Evolutionary conservation across 2,329 filamentous ascomycete species (phyloP).

Genomic region (Lecanicillium sp.): DNA sequence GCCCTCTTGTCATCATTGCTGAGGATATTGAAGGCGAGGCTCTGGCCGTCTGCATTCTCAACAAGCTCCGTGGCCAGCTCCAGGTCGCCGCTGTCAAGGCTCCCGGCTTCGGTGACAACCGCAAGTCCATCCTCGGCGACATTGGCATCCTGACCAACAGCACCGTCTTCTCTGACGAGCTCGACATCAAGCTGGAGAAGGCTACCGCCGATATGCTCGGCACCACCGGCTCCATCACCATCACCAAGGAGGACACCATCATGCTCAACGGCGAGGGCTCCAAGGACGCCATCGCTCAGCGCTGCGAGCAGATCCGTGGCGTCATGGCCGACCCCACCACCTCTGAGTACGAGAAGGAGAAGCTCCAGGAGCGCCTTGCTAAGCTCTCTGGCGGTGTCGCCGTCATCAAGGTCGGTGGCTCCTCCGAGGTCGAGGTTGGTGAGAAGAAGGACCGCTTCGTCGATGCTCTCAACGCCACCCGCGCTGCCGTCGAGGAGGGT

Average conservation of each 20-base stretch:
- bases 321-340: slow-evolving; percentile 91
- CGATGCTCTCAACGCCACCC: slow-evolving; percentile 94
- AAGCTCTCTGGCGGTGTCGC: slow-evolving; percentile 99
- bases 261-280: slow-evolving; percentile 92
- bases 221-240: slow-evolving; percentile 95
- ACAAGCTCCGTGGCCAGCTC: slow-evolving; percentile 99
- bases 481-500: slow-evolving; percentile 96
- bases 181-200: slow-evolving; percentile 99
- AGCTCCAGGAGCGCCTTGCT: slow-evolving; percentile 98
- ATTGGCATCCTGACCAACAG: slow-evolving; percentile 92
- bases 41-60: slow-evolving; percentile 96
- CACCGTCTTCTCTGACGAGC: slow-evolving; percentile 96
- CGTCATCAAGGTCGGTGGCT: slow-evolving; percentile 97
- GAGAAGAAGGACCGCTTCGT: slow-evolving; percentile 99
- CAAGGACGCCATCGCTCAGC: slow-evolving; percentile 90
- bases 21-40: slow-evolving; percentile 99
- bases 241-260: slow-evolving; percentile 99
- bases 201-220: slow-evolving; percentile 92
- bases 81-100: slow-evolving; percentile 99
- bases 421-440: slow-evolving; percentile 95
- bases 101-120: slow-evolving; percentile 98
- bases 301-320: slow-evolving; percentile 98
- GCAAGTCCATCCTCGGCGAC: slow-evolving; percentile 98
- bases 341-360: slow-evolving; percentile 99
- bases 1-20: slow-evolving; percentile 94